phyloP scores from a whole-genome alignment of 75 land plant species.

The Ceratopteris richardii region DNA sequence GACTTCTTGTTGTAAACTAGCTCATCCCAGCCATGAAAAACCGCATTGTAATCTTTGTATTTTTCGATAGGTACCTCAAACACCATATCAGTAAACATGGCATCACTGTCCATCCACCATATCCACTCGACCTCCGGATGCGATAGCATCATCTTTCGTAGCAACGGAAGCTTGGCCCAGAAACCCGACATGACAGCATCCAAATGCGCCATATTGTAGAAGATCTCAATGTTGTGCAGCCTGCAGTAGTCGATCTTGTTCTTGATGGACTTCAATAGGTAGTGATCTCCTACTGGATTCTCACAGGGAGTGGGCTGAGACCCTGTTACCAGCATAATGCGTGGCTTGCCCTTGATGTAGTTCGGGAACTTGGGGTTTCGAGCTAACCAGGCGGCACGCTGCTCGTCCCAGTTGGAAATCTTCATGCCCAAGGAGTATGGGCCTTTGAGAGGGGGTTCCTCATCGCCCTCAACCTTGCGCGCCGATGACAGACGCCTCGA shows the following conservation, averaged over 20 bases:
- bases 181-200: constrained; percentile 60
- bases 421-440: constrained; percentile 51
- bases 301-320: constrained; percentile 67
- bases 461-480: too few species aligned
- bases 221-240: constrained; percentile 62
- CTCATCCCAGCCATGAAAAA: constrained; percentile 72
- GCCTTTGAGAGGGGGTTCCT: too few species aligned
- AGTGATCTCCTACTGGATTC: constrained; percentile 63
- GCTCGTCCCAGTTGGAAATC: constrained; percentile 70
- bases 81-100: constrained; percentile 66
- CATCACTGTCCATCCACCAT: constrained; percentile 83
- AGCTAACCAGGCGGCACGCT: constrained; percentile 41
- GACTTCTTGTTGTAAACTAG: constrained; percentile 45
- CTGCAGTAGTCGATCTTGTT: constrained; percentile 83
- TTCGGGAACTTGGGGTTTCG: constrained; percentile 34
- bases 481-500: too few species aligned
- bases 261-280: constrained; percentile 56
- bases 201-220: constrained; percentile 67
- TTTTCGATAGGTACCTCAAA: constrained; percentile 63
- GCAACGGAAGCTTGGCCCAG: constrained; percentile 70
- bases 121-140: constrained; percentile 77
- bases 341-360: constrained; percentile 38
- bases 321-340: constrained; percentile 66
- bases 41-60: constrained; percentile 52
- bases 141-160: constrained; percentile 57